Base-by-base conservation (phyloP, 495 filamentous ascomycete species). In the Podospora pseudocomata region DNA sequence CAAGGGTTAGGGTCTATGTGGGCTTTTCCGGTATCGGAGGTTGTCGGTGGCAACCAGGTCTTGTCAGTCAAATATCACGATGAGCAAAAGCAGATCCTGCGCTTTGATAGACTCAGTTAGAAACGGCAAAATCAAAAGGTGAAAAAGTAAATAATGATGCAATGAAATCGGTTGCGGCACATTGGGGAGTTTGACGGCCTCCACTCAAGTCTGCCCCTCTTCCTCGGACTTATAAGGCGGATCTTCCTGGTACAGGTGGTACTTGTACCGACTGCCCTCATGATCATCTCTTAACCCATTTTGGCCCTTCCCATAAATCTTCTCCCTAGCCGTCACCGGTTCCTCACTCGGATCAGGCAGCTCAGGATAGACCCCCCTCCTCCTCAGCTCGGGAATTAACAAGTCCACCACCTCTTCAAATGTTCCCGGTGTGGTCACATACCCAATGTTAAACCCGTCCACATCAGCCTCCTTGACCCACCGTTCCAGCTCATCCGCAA, bases 401-500 rank as follows among this genome's bases (percentile, higher is more conserved):
- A 82, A 69, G 59, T 84, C 80, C 32, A 84, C 79, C 18, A 84
- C 70, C 18, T 84, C 81, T 67, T 80, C 79, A 49, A 81, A 84
- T 7, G 78, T 78, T 13, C 80, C 80, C 11, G 80, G 80, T 27
- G 79, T 81, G 0, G 80, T 80, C 15, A 82, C 80, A 67, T 81
- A 78, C 9, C 71, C 76, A 32, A 89, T 71, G 61, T 88, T 89
- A 71, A 89, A 90, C 20, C 87, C 87, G 76, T 90, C 88, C 16
- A 90, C 78, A 74, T 88, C 87, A 0, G 84, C 87, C 67, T 89
- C 87, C 26, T 79, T 66, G 2, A 87, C 77, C 88, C 87, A 90
- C 3, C 77, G 78, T 74, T 89, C 86, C 80, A 90, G 77, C 20
- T 83, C 78, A 72, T 89, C 85, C 0, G 87, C 87, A 32, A 91